Conservation (phyloP, 2,329 filamentous ascomycete genomes). For the Ceratocystis destructans region DNA sequence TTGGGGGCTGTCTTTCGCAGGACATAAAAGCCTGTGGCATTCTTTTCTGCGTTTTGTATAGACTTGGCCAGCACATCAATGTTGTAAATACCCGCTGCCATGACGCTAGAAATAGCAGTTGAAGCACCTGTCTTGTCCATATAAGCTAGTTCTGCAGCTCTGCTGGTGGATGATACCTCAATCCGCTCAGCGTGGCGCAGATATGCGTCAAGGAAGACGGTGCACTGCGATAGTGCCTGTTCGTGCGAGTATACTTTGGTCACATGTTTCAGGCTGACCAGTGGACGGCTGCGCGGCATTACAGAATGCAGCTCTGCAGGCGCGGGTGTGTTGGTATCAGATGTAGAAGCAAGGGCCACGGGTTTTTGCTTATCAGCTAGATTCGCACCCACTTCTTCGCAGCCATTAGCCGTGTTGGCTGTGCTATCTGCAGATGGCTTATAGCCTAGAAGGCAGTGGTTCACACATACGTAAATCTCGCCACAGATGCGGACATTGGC, state of each 20-base stretch:
- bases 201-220: conserved; percentile 53
- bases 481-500: conserved; percentile 61
- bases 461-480: conserved; percentile 75
- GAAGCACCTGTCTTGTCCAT: conserved; percentile 44
- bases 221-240: conserved; percentile 89
- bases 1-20: conserved; percentile 31
- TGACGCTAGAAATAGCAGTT: conserved; percentile 65
- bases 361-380: not conserved
- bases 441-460: conserved; percentile 68
- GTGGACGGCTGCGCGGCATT: conserved; percentile 36
- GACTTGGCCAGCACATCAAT: conserved; percentile 54
- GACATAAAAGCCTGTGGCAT: conserved; percentile 68
- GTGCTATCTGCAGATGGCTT: conserved; percentile 21
- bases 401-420: not conserved
- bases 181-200: conserved; percentile 64
- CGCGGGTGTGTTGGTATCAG: conserved; percentile 39
- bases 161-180: conserved; percentile 74
- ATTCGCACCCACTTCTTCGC: not conserved
- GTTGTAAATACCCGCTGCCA: conserved; percentile 55
- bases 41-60: conserved; percentile 62
- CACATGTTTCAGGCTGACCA: conserved; percentile 45
- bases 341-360: conserved; percentile 25
- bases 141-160: conserved; percentile 63
- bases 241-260: conserved; percentile 80
- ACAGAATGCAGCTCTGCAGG: conserved; percentile 31